These are phyloP conservation scores for Neoboletus magnificus DNA, from an alignment of 768 basidiomycete genomes.

Conservation along the genomic window DNA sequence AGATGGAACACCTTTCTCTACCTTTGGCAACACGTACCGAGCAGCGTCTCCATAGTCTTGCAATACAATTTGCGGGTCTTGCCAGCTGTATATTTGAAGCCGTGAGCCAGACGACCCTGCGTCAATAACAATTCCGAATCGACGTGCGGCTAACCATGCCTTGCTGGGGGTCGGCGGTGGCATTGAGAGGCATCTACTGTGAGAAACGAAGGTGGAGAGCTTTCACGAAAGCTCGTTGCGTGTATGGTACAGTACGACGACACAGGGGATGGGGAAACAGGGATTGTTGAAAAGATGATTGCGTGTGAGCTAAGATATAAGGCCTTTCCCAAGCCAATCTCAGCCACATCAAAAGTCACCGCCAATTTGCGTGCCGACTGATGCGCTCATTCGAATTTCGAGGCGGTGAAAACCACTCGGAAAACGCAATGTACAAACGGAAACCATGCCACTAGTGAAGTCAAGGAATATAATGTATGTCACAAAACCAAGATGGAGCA, in stretches of 20 bases:
- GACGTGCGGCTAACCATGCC: conserved; percentile 74
- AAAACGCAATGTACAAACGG: conserved; percentile 1
- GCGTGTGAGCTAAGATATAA: not conserved
- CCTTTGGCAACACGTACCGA: conserved; percentile 64
- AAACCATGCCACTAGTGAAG: not conserved
- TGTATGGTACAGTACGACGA: conserved; percentile 5
- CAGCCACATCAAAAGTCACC: conserved; percentile 5
- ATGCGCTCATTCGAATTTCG: not conserved
- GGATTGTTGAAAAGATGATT: not conserved
- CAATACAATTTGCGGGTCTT: conserved; percentile 64
- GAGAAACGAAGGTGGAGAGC: conserved; percentile 23
- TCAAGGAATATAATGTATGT: not conserved
- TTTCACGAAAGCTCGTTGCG: conserved; percentile 16
- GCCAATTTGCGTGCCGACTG: not conserved
- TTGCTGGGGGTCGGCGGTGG: conserved; percentile 70
- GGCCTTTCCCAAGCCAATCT: not conserved
- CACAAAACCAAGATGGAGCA: conserved; percentile 10
- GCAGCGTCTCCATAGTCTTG: conserved; percentile 50
- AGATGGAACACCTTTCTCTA: conserved; percentile 84
- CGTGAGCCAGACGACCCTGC: conserved; percentile 95
- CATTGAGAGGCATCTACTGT: conserved; percentile 46
- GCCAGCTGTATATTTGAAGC: conserved; percentile 97
- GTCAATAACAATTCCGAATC: conserved; percentile 94
- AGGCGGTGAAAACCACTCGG: conserved; percentile 1
- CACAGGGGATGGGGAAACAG: not conserved